Evolutionary conservation across 2,329 filamentous ascomycete species (phyloP).

Genomic region (Pyrenophora seminiperda): DNA sequence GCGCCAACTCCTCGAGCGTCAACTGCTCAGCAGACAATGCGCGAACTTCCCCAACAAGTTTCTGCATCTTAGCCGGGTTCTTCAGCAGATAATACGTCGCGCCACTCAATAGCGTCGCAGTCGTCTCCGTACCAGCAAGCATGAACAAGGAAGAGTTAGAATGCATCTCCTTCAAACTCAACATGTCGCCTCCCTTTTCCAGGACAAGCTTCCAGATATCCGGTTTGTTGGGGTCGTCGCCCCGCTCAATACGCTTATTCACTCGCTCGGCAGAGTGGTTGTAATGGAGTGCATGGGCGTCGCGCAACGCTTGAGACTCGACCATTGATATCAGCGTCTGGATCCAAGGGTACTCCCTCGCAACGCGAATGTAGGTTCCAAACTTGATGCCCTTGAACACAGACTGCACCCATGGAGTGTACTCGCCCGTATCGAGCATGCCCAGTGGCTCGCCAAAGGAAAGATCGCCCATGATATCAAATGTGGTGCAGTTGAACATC

Average conservation of each 20-base stretch:
- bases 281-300: slow-evolving; percentile 13
- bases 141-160: slow-evolving; percentile 32
- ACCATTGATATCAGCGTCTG: not conserved
- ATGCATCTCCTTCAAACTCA: slow-evolving; percentile 38
- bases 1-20: slow-evolving; percentile 23
- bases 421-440: slow-evolving; percentile 21
- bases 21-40: slow-evolving; percentile 10
- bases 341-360: not conserved
- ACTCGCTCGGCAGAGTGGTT: slow-evolving; percentile 6
- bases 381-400: slow-evolving; percentile 25
- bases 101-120: slow-evolving; percentile 31
- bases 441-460: slow-evolving; percentile 38
- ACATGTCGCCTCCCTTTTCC: slow-evolving; percentile 24
- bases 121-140: slow-evolving; percentile 37
- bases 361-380: not conserved
- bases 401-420: slow-evolving; percentile 37
- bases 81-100: slow-evolving; percentile 35
- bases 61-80: slow-evolving; percentile 21
- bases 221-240: slow-evolving; percentile 19
- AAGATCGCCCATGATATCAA: slow-evolving; percentile 32
- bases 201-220: slow-evolving; percentile 50
- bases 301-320: slow-evolving; percentile 4
- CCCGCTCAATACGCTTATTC: not conserved
- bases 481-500: not conserved
- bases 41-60: slow-evolving; percentile 29